These are phyloP conservation scores for Malus orientalis DNA, from an alignment of 306 rosid species.

Conservation along the genomic window DNA sequence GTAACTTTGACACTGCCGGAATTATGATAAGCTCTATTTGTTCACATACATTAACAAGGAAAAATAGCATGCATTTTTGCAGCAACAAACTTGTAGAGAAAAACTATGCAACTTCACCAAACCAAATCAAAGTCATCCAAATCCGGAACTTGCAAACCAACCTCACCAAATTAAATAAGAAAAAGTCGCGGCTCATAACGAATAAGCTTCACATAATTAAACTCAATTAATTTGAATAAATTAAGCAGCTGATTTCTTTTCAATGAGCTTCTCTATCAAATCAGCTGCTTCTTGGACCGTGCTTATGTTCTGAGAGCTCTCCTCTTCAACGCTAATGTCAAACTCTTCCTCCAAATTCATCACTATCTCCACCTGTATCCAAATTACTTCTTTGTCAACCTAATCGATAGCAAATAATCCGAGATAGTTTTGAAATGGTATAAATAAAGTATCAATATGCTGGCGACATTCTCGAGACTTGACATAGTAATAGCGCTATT, in stretches of 20 bases:
- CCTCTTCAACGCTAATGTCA: conserved; percentile 37
- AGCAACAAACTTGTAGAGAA: background rate
- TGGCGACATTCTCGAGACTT: too few species aligned
- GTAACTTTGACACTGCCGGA: too few species aligned
- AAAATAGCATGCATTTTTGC: background rate
- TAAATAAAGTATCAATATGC: too few species aligned
- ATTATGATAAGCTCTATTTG: too few species aligned
- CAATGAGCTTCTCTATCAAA: conserved; percentile 34
- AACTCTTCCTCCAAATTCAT: conserved; percentile 44
- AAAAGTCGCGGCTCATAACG: background rate
- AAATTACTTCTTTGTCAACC: background rate
- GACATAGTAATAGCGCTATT: too few species aligned
- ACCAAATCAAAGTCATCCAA: background rate
- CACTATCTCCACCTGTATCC: conserved; percentile 37
- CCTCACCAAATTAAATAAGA: background rate
- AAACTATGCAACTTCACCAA: background rate
- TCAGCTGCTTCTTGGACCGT: conserved; percentile 46
- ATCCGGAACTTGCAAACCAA: background rate
- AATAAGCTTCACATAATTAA: background rate
- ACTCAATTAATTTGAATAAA: background rate
- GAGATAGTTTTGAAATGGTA: too few species aligned
- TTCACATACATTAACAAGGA: background rate
- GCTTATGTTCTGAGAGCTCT: conserved; percentile 33
- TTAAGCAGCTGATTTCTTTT: conserved; percentile 18
- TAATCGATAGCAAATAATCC: background rate